Evolutionary conservation across 2,329 filamentous ascomycete genomes (phyloP).

Genomic region (Alternaria ventricosa): DNA sequence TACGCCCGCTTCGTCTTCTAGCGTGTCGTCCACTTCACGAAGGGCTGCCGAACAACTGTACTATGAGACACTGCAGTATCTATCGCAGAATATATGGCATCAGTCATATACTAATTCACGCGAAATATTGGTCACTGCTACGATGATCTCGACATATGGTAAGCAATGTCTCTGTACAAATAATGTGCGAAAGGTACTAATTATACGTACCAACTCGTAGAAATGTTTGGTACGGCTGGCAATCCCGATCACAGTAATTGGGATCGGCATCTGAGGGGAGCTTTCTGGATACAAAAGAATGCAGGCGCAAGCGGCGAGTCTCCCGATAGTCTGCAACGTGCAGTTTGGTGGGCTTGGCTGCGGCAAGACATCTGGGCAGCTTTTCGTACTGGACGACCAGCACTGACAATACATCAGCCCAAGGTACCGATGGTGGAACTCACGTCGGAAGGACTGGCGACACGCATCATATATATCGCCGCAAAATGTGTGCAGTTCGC

Average conservation of each 20-base stretch:
- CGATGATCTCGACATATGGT: constrained; percentile 65
- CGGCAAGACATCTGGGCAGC: constrained; percentile 70
- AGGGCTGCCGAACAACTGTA: constrained; percentile 60
- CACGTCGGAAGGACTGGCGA: constrained; percentile 60
- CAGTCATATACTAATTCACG: constrained; percentile 63
- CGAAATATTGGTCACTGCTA: constrained; percentile 64
- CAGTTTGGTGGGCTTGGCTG: constrained; percentile 71
- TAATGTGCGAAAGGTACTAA: background rate
- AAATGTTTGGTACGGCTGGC: constrained; percentile 66
- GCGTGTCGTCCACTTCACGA: constrained; percentile 33
- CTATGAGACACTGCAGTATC: constrained; percentile 67
- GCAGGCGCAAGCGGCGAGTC: constrained; percentile 66
- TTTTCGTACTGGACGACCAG: constrained; percentile 63
- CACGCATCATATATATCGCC: constrained; percentile 61
- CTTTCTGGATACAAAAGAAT: constrained; percentile 69
- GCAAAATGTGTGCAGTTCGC: constrained; percentile 65
- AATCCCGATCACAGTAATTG: constrained; percentile 55
- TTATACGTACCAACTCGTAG: constrained; percentile 26
- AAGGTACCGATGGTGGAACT: constrained; percentile 57
- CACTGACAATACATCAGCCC: constrained; percentile 65
- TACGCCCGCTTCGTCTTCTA: constrained; percentile 20
- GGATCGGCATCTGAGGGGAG: constrained; percentile 68
- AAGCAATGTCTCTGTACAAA: background rate
- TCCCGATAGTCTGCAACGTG: constrained; percentile 59
- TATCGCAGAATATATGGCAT: constrained; percentile 65